Percentiles rank a stretch among this genome's conserved stretches.
phyloP scores from a whole-genome alignment of 148 eudicot species.

The Talinum fruticosum region DNA sequence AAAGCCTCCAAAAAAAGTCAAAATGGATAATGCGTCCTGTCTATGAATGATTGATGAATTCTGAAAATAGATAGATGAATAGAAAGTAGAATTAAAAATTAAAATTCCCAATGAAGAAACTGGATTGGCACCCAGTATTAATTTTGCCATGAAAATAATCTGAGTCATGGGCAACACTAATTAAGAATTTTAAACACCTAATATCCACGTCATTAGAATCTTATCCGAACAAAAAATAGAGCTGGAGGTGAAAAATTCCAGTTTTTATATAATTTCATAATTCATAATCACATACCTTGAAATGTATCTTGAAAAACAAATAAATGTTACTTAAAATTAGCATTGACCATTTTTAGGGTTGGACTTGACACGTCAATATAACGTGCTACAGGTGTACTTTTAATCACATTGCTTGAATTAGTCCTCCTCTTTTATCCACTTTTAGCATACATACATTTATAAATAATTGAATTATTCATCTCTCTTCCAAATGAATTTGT shows the following conservation, averaged over 20 bases:
- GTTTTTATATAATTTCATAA: too few relatives aligned
- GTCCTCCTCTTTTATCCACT: not conserved
- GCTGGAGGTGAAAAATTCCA: not conserved
- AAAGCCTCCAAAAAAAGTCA: not conserved
- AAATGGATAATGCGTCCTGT: conserved; percentile 1
- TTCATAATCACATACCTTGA: not conserved
- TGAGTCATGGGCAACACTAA: not conserved
- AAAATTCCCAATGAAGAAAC: not conserved
- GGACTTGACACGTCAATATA: not conserved
- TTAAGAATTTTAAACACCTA: not conserved
- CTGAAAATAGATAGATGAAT: not conserved
- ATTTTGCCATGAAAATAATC: not conserved
- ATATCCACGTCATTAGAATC: conserved; percentile 2
- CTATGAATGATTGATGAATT: not conserved
- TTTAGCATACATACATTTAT: not conserved
- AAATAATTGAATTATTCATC: not conserved
- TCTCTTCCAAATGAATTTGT: not conserved
- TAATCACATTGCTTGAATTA: not conserved
- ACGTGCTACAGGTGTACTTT: not conserved
- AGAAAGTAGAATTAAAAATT: not conserved
- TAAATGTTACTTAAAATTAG: not conserved
- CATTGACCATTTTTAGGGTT: not conserved
- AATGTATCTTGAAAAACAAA: not conserved
- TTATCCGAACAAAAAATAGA: not conserved
- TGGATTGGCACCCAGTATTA: not conserved